phyloP scores from a whole-genome alignment of 805 yeast genomes.

The Starmerella cellae region DNA sequence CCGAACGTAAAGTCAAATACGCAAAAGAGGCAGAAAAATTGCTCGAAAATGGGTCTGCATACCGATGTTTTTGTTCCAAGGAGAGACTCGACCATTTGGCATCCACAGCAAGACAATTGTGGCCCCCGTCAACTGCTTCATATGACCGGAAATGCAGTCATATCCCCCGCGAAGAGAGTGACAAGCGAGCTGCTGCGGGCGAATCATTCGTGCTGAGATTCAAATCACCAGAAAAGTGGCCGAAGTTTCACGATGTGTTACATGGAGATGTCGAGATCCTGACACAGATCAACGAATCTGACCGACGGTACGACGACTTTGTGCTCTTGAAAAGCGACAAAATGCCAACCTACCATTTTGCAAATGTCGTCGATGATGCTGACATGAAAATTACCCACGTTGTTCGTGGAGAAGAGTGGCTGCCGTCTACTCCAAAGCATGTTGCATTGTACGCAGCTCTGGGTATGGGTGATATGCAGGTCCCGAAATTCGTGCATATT shows the following conservation, averaged over 20 bases:
- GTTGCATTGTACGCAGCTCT: conserved; percentile 74
- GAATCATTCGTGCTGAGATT: conserved; percentile 50
- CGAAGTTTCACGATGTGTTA: conserved; percentile 53
- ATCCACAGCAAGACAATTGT: conserved; percentile 55
- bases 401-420: conserved; percentile 95
- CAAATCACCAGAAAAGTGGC: conserved; percentile 60
- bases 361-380: conserved; percentile 91
- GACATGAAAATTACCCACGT: conserved; percentile 88
- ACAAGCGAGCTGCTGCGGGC: conserved; percentile 24
- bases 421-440: conserved; percentile 91
- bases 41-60: conserved; percentile 57
- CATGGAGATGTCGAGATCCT: conserved; percentile 70
- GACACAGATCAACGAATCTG: conserved; percentile 58
- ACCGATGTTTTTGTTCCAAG: conserved; percentile 74
- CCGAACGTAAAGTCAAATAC: conserved; percentile 62
- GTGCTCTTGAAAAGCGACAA: conserved; percentile 87
- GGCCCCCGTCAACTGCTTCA: conserved; percentile 84
- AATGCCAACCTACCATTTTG: conserved; percentile 91
- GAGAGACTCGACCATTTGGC: conserved; percentile 58
- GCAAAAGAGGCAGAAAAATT: conserved; percentile 42
- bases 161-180: conserved; percentile 33
- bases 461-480: conserved; percentile 29
- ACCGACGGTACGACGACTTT: conserved; percentile 77
- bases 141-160: conserved; percentile 74
- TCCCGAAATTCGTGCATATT: conserved; percentile 76